Base-by-base conservation (phyloP, 148 eudicot species). In the Chenopodium berlandieri region DNA sequence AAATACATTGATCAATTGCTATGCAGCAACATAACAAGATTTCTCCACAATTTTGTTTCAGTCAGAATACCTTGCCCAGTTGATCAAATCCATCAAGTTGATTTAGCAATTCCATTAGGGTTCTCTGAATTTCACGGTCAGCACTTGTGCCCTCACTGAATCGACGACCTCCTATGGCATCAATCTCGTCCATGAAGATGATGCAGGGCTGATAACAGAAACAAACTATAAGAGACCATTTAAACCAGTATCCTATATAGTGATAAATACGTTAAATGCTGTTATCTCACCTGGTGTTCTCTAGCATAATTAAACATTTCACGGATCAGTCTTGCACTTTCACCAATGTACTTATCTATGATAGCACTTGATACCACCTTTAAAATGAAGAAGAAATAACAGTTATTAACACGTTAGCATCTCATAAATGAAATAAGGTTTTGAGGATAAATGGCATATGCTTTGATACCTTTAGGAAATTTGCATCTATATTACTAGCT, bases 91-190 rank as follows among this genome's bases (percentile, higher is more conserved):
- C 97, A 90, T 94, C 98, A 72, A 94, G 91, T 86, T 94, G 97
- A 80, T 94, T 94, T 56, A 94, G 91, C 88, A 94, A 75, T 86
- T 95, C 99, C 99, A 96, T 96, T 40, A 96, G 93, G 37, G 98
- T 96, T 86, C 99, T 94, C 85, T 94, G 98, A 80, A 96, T 94
- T 87, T 96, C 99, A 86, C 98, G 95, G 78, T 96, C 99, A 85
- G 99, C 99, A 91, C 99, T 96, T 44, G 97, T 96, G 75, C 98
- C 99, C 85, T 96, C 98, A 64, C 97, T 96, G 79, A 96, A 92
- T 63, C 97, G 93, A 54, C 98, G 99, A 44, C 99, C 99, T 46
- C 99, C 99, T 73, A 96, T 96, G 75, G 97, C 99, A 82, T 96
- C 97, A 50, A 94, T 94, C 86, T 96, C 97, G 82, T 96, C 99